A percentile compares a stretch with the other conserved stretches of the same genome.
Evolutionary conservation across 2,329 filamentous ascomycete species (phyloP).

Genomic region (Ophiocordyceps camponoti-leonardi): DNA sequence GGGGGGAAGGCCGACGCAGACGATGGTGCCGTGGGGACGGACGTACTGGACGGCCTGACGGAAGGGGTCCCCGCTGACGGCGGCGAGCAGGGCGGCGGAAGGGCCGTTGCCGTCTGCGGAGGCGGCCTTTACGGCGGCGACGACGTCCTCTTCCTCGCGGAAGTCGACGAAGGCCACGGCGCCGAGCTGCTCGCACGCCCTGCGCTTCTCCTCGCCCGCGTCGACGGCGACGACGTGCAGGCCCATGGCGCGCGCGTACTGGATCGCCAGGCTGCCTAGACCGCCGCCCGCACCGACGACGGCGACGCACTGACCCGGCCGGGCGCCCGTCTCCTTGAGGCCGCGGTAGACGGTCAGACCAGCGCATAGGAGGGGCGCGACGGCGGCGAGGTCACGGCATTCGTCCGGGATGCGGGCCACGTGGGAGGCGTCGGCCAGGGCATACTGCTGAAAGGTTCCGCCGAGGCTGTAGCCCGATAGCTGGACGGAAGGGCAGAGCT

Average conservation of each 20-base stretch:
- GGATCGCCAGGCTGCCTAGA: constrained; percentile 59
- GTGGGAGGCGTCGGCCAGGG: constrained; percentile 71
- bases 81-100: constrained; percentile 73
- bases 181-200: constrained; percentile 53
- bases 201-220: constrained; percentile 62
- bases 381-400: constrained; percentile 50
- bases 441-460: constrained; percentile 86
- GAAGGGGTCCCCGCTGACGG: constrained; percentile 82
- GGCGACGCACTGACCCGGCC: constrained; percentile 61
- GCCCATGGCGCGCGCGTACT: constrained; percentile 88
- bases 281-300: constrained; percentile 79
- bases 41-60: constrained; percentile 86
- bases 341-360: constrained; percentile 84
- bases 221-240: constrained; percentile 69
- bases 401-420: constrained; percentile 69
- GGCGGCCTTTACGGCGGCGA: constrained; percentile 67
- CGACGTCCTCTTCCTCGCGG: constrained; percentile 53
- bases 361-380: constrained; percentile 69
- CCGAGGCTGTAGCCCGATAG: constrained; percentile 89
- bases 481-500: constrained; percentile 56
- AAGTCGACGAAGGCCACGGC: constrained; percentile 69
- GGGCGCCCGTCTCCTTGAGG: constrained; percentile 65
- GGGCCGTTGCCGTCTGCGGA: constrained; percentile 70
- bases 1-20: constrained; percentile 79
- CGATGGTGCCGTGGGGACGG: constrained; percentile 62